A percentile compares a stretch with the other conserved stretches of the same genome.
Conservation (phyloP, 2,329 filamentous ascomycete genomes). For the Colletotrichum tofieldiae region DNA sequence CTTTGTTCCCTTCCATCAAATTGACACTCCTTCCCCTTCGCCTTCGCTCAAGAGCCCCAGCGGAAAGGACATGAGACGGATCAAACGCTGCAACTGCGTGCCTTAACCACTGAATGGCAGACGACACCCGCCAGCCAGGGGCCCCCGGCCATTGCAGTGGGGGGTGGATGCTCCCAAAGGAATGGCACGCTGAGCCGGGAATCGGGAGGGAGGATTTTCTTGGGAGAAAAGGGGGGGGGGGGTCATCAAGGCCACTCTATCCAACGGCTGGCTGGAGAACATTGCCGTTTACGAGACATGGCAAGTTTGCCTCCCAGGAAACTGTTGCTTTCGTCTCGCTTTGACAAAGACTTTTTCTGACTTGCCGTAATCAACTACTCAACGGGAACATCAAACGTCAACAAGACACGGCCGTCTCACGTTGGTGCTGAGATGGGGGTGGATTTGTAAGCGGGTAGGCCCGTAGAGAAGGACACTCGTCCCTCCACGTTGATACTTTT, state of each 20-base stretch:
- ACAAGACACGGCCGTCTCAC: background rate
- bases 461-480: background rate
- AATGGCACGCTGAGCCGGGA: constrained; percentile 39
- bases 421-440: background rate
- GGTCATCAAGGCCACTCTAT: background rate
- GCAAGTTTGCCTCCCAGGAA: background rate
- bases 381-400: background rate
- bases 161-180: constrained; percentile 36
- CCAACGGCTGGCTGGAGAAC: background rate
- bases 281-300: background rate
- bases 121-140: constrained; percentile 19
- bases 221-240: background rate
- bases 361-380: background rate
- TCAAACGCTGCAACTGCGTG: background rate
- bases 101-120: background rate
- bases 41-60: background rate
- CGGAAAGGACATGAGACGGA: constrained; percentile 16
- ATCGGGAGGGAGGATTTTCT: constrained; percentile 26
- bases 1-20: background rate
- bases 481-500: background rate
- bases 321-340: background rate
- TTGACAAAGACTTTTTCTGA: background rate
- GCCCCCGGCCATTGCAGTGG: constrained; percentile 19
- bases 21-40: background rate
- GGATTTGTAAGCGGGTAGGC: constrained; percentile 5